A percentile compares a stretch with the other conserved stretches of the same genome.
Conservation (phyloP, 2,329 filamentous ascomycete species). For the Spiromastix sp. region DNA sequence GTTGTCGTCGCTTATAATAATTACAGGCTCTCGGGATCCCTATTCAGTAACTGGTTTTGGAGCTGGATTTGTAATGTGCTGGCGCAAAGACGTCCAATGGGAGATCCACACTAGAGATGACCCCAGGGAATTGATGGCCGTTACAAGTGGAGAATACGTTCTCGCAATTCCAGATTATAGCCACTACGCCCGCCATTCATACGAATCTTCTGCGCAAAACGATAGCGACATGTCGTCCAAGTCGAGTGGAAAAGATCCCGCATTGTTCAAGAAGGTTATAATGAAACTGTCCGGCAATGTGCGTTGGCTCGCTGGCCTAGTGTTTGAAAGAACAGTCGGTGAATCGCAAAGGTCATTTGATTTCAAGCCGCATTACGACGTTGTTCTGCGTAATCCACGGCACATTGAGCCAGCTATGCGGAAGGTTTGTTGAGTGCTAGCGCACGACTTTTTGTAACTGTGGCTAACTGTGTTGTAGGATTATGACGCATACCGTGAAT, state of each 20-base stretch:
- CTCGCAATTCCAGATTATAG: slow-evolving; percentile 91
- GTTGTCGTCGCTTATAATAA: slow-evolving; percentile 8
- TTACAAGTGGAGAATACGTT: slow-evolving; percentile 91
- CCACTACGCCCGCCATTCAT: slow-evolving; percentile 64
- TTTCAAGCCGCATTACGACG: slow-evolving; percentile 86
- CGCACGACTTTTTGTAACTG: slow-evolving; percentile 1
- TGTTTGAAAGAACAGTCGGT: slow-evolving; percentile 77
- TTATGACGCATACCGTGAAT: slow-evolving; percentile 94
- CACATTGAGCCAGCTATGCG: slow-evolving; percentile 52
- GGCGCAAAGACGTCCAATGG: slow-evolving; percentile 88
- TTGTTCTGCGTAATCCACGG: slow-evolving; percentile 72
- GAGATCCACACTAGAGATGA: slow-evolving; percentile 76
- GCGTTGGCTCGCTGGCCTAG: slow-evolving; percentile 79
- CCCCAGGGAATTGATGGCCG: slow-evolving; percentile 86
- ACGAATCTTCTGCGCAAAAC: slow-evolving; percentile 27
- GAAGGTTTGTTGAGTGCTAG: slow-evolving; percentile 23
- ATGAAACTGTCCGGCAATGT: slow-evolving; percentile 98
- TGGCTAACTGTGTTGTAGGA: slow-evolving; percentile 25
- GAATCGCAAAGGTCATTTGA: slow-evolving; percentile 67
- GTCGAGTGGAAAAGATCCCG: slow-evolving; percentile 40
- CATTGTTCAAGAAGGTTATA: slow-evolving; percentile 93
- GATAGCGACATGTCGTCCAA: slow-evolving; percentile 53
- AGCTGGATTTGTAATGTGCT: slow-evolving; percentile 95
- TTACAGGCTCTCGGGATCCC: slow-evolving; percentile 64
- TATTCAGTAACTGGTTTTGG: slow-evolving; percentile 89